Evolutionary conservation across 192 early-diverging fungal species (phyloP), one percentile per base, ranked within the genome.

Genomic region (Backusella mclennaniae): DNA sequence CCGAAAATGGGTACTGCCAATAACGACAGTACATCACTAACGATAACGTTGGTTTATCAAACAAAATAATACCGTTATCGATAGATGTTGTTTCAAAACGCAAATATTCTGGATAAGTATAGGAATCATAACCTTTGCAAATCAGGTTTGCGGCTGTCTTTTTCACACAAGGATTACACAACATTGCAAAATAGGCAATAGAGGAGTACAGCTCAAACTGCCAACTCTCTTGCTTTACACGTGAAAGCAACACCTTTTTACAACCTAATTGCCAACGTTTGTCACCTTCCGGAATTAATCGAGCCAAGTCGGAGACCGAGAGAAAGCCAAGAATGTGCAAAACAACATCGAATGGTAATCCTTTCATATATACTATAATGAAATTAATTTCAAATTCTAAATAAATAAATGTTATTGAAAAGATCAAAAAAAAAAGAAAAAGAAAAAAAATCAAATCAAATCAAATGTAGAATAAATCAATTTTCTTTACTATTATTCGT

Each of bases 161-260:
- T 53, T n/a, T 52, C 29, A 17, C 33, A 44, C 23, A n/a, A 29
- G 42, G 44, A 31, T 73, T 73, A 31, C 71, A 73, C 17, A 73
- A 33, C 11, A 53, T 19, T 15, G 71, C 71, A 73, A 73, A 73
- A 46, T 73, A 73, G 31, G 44, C 49, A 23, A 46, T 29, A n/a
- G 71, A 35, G 17, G 71, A 49, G 29, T 73, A 44, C 31, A 73
- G 46, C 26, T 49, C 46, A 31, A 73, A 14, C 11, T 46, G 31
- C 71, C 71, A 73, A n/a, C 9, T 11, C 33, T 73, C 29, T 42
- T 33, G 19, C 31, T 73, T 73, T 8, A 73, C 46, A 73, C 71
- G 71, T 26, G 31, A 31, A 35, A 73, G 29, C 12, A 73, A 6
- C 7, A 53, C 49, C 11, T 73, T 42, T n/a, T 46, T 73, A 35